Percentiles rank a stretch among this genome's conserved stretches.
Evolutionary conservation across 805 yeast genomes (phyloP).

Genomic region (Debaryomyces maramus): DNA sequence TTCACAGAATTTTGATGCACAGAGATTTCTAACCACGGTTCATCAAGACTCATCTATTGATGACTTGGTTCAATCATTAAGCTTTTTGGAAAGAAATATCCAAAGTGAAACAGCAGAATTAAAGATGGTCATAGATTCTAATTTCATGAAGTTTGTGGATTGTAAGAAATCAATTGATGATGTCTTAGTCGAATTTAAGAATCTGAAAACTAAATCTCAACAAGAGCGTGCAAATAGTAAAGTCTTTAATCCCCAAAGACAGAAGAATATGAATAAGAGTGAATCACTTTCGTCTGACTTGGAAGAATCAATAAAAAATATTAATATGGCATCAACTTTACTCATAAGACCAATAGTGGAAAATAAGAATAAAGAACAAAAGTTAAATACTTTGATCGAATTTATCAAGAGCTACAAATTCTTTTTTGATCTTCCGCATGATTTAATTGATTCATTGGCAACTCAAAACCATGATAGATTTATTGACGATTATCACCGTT

Average conservation of each 20-base stretch:
- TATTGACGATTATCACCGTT: constrained; percentile 34
- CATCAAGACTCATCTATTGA: constrained; percentile 40
- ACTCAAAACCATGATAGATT: constrained; percentile 35
- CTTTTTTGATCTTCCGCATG: constrained; percentile 39
- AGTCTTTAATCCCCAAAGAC: constrained; percentile 37
- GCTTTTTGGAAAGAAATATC: constrained; percentile 34
- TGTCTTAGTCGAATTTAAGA: constrained; percentile 33
- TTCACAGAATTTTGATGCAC: constrained; percentile 36
- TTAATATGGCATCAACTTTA: constrained; percentile 36
- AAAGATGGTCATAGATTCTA: constrained; percentile 36
- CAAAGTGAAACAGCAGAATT: constrained; percentile 36
- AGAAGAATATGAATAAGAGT: constrained; percentile 11
- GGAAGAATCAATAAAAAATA: constrained; percentile 39
- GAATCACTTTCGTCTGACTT: constrained; percentile 33
- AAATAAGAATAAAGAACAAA: constrained; percentile 34
- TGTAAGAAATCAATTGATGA: constrained; percentile 42
- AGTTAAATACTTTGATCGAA: constrained; percentile 34
- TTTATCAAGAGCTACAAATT: constrained; percentile 31
- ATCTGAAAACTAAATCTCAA: constrained; percentile 35
- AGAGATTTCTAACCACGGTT: constrained; percentile 35
- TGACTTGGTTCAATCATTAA: constrained; percentile 28
- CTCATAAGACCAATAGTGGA: constrained; percentile 44
- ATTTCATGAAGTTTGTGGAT: constrained; percentile 35
- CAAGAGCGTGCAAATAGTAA: constrained; percentile 32
- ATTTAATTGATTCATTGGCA: constrained; percentile 26